These are phyloP conservation scores for Botrytis elliptica DNA, from an alignment of 2,329 filamentous ascomycete genomes.

Conservation along the genomic window DNA sequence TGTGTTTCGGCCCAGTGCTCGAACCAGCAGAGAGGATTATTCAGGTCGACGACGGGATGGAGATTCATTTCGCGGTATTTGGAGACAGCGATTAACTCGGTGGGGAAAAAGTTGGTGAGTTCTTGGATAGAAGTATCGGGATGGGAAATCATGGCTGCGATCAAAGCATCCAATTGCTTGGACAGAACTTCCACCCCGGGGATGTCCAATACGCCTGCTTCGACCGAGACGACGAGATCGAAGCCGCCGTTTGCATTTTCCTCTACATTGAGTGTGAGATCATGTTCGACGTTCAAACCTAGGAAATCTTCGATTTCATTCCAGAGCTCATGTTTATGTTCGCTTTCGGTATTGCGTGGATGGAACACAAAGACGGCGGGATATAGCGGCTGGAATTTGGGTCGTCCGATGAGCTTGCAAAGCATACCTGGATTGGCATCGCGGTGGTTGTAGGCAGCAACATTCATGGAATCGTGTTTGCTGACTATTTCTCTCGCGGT, in stretches of 20 bases:
- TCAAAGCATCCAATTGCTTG: constrained; percentile 4
- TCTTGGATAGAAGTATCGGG: not conserved
- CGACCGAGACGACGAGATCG: constrained; percentile 3
- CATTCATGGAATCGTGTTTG: constrained; percentile 3
- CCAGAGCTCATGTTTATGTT: not conserved
- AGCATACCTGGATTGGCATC: constrained; percentile 9
- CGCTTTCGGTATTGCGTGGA: not conserved
- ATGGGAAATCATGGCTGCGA: not conserved
- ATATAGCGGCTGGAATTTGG: constrained; percentile 2
- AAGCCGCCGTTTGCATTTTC: not conserved
- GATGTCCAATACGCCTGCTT: constrained; percentile 7
- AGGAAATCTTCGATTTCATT: constrained; percentile 12
- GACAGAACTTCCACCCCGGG: not conserved
- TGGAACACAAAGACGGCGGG: constrained; percentile 12
- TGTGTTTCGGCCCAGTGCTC: constrained; percentile 9
- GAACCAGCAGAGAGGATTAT: constrained; percentile 17
- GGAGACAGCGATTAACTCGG: not conserved
- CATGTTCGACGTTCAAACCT: constrained; percentile 10
- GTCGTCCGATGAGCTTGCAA: constrained; percentile 10
- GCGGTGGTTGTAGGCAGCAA: not conserved
- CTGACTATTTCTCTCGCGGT: constrained; percentile 6
- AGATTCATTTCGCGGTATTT: not conserved
- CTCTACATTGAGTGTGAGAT: constrained; percentile 10
- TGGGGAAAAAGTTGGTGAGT: constrained; percentile 8
- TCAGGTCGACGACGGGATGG: not conserved